phyloP scores from a whole-genome alignment of 345 rosid species.

The Hypericum perforatum region DNA sequence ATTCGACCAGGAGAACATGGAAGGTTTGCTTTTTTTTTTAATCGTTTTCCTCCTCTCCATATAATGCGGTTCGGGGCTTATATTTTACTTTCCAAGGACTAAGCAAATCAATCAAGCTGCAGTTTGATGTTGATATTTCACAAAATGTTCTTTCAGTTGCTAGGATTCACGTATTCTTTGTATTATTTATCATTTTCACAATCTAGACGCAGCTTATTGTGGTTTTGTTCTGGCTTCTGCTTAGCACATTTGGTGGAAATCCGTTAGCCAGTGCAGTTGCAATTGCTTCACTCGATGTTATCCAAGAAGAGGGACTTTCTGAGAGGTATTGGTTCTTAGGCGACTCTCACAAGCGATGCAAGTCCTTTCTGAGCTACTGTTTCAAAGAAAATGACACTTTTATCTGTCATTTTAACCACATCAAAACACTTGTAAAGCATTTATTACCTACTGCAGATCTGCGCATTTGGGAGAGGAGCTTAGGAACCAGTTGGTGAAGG shows the following conservation, averaged over 20 bases:
- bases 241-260: slow-evolving; percentile 94
- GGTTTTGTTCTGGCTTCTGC: slow-evolving; percentile 8
- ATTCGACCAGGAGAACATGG: slow-evolving; percentile 97
- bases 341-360: background rate
- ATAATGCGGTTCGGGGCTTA: no score
- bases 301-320: slow-evolving; percentile 62
- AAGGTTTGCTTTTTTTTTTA: slow-evolving; percentile 39
- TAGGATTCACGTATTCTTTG: slow-evolving; percentile 4
- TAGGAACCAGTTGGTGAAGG: slow-evolving; percentile 39
- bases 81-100: no score
- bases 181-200: background rate
- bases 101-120: no score
- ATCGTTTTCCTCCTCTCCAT: background rate
- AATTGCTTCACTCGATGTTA: slow-evolving; percentile 73
- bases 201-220: slow-evolving; percentile 7
- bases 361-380: background rate
- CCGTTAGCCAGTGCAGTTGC: slow-evolving; percentile 95
- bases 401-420: background rate
- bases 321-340: slow-evolving; percentile 37
- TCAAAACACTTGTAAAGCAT: background rate
- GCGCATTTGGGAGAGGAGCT: slow-evolving; percentile 54
- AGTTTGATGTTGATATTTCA: no score
- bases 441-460: slow-evolving; percentile 33
- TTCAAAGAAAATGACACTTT: background rate
- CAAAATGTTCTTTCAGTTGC: no score